phyloP scores from a whole-genome alignment of 1,284 basidiomycete genomes.

The Meira nashicola region DNA sequence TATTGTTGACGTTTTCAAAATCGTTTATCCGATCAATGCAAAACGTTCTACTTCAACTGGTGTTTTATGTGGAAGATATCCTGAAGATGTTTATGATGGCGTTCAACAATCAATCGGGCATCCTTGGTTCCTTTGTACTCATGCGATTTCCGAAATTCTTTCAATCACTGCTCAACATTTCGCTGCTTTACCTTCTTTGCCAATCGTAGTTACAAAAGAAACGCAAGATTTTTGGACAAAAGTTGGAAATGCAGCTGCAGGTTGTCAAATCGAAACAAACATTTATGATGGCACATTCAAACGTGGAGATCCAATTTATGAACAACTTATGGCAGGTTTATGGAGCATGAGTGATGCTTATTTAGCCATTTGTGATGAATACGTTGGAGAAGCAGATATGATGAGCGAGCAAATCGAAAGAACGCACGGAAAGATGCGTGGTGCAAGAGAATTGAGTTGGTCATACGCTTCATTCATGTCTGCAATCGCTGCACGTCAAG shows the following conservation, averaged over 20 bases:
- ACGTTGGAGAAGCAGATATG: constrained; percentile 11
- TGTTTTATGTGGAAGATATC: constrained; percentile 21
- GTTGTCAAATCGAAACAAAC: constrained; percentile 10
- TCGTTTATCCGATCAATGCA: constrained; percentile 21
- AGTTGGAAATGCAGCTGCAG: not conserved
- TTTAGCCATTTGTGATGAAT: constrained; percentile 15
- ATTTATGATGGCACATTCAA: constrained; percentile 4
- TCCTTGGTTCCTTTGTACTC: constrained; percentile 27
- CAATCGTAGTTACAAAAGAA: not conserved
- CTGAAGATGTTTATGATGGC: constrained; percentile 30
- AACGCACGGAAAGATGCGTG: constrained; percentile 17
- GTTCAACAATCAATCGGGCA: constrained; percentile 21
- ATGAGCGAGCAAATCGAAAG: constrained; percentile 30
- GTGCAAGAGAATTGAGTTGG: constrained; percentile 17
- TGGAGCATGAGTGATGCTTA: constrained; percentile 19
- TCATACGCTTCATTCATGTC: constrained; percentile 11
- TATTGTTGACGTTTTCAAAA: constrained; percentile 18
- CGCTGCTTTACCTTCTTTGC: constrained; percentile 6
- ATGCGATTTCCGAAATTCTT: constrained; percentile 21
- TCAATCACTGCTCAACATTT: constrained; percentile 15
- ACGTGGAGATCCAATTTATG: constrained; percentile 14
- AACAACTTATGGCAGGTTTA: constrained; percentile 14
- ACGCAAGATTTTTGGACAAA: constrained; percentile 2
- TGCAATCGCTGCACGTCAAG: constrained; percentile 2
- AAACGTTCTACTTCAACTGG: constrained; percentile 11